A percentile compares a stretch with the other conserved stretches of the same genome.
phyloP scores from a whole-genome alignment of 2,329 filamentous ascomycete species.

The Aspergillus hortae region DNA sequence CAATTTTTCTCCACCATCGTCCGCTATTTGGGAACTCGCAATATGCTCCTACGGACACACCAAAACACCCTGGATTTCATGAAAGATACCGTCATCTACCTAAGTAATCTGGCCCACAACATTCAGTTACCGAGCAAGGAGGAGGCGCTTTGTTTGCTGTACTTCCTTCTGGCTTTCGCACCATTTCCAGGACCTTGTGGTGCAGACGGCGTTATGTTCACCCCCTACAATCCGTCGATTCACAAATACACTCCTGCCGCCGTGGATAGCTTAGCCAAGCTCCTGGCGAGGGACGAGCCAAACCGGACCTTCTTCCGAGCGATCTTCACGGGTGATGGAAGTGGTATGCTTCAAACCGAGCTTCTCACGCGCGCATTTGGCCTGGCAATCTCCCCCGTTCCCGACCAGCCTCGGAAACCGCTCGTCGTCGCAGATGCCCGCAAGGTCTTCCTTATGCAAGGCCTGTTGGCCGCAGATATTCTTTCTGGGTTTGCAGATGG shows the following conservation, averaged over 20 bases:
- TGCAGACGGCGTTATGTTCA: slow-evolving; percentile 65
- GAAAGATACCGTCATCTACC: slow-evolving; percentile 86
- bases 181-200: slow-evolving; percentile 67
- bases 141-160: slow-evolving; percentile 78
- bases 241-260: slow-evolving; percentile 89
- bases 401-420: slow-evolving; percentile 62
- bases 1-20: slow-evolving; percentile 82
- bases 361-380: slow-evolving; percentile 84
- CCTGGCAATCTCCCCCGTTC: slow-evolving; percentile 78
- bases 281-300: slow-evolving; percentile 88
- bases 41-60: slow-evolving; percentile 77
- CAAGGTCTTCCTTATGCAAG: slow-evolving; percentile 89
- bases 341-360: slow-evolving; percentile 64
- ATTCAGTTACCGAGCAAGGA: slow-evolving; percentile 81
- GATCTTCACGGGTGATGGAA: slow-evolving; percentile 72
- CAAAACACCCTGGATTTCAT: slow-evolving; percentile 91
- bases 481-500: slow-evolving; percentile 73
- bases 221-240: slow-evolving; percentile 72
- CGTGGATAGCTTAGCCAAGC: slow-evolving; percentile 84
- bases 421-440: slow-evolving; percentile 72
- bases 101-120: slow-evolving; percentile 81
- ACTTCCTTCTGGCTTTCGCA: slow-evolving; percentile 87
- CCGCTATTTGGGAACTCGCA: slow-evolving; percentile 81
- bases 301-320: slow-evolving; percentile 81
- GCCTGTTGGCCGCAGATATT: slow-evolving; percentile 85